Evolutionary conservation across 768 basidiomycete genomes (phyloP).

Genomic region (Phylloporus rhodoxanthus): DNA sequence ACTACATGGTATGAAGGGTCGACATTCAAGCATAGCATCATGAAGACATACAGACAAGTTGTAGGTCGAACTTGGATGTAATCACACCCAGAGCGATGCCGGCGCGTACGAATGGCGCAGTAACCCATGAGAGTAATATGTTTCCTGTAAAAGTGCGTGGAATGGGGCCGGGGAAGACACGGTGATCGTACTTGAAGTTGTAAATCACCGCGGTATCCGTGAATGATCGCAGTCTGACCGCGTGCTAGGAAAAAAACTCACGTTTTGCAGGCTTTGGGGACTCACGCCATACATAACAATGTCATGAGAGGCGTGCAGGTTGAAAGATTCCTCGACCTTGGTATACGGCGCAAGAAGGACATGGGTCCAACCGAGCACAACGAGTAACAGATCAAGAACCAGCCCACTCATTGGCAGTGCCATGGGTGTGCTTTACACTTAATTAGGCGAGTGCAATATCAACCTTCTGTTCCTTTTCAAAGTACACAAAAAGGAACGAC

Average conservation of each 20-base stretch:
- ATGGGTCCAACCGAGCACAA: slow-evolving; percentile 53
- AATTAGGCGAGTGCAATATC: slow-evolving; percentile 31
- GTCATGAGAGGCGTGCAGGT: slow-evolving; percentile 88
- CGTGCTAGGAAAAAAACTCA: slow-evolving; percentile 31
- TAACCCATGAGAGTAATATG: slow-evolving; percentile 55
- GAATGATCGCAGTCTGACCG: slow-evolving; percentile 4
- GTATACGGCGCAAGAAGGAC: slow-evolving; percentile 81
- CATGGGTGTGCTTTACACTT: too few relatives aligned
- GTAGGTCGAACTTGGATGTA: slow-evolving; percentile 58
- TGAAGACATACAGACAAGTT: slow-evolving; percentile 54
- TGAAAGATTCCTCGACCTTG: slow-evolving; percentile 98
- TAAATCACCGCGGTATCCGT: background rate
- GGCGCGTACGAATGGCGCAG: slow-evolving; percentile 44
- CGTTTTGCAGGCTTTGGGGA: slow-evolving; percentile 39
- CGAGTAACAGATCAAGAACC: slow-evolving; percentile 45
- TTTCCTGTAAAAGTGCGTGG: slow-evolving; percentile 85
- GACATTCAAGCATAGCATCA: background rate
- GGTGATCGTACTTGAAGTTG: slow-evolving; percentile 75
- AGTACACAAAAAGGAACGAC: slow-evolving; percentile 51
- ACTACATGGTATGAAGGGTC: slow-evolving; percentile 38
- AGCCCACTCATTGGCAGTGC: slow-evolving; percentile 1
- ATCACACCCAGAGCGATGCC: slow-evolving; percentile 40
- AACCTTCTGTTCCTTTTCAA: slow-evolving; percentile 49
- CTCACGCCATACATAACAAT: slow-evolving; percentile 68
- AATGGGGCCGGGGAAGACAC: slow-evolving; percentile 80